These are phyloP conservation scores for Trichoderma cornu-damae DNA, from an alignment of 2,329 filamentous ascomycete species.

Conservation along the genomic window DNA sequence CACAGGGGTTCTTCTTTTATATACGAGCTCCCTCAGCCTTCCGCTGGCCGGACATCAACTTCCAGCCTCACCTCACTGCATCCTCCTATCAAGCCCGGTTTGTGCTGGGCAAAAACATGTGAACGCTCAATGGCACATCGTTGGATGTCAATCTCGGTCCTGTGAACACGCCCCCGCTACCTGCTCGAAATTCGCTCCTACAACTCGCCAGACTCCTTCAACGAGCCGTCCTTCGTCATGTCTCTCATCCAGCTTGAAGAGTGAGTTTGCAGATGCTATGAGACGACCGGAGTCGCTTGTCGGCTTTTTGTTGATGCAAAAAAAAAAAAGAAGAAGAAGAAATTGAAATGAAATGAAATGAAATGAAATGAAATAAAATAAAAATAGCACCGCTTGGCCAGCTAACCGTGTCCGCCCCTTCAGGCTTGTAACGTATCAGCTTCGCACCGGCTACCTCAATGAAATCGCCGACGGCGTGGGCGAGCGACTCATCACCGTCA, in stretches of 20 bases:
- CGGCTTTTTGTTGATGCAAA: neutral
- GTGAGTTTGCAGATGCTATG: slow-evolving; percentile 24
- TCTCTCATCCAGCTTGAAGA: slow-evolving; percentile 39
- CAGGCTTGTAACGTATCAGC: slow-evolving; percentile 76
- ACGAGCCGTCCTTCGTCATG: slow-evolving; percentile 26
- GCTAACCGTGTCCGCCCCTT: slow-evolving; percentile 21
- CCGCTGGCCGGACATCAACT: neutral
- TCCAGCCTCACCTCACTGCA: neutral
- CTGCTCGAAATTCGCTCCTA: neutral
- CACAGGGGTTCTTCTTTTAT: slow-evolving; percentile 7
- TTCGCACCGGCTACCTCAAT: slow-evolving; percentile 73
- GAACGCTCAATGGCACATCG: slow-evolving; percentile 9
- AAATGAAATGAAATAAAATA: no score
- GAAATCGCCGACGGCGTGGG: slow-evolving; percentile 79
- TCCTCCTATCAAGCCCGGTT: neutral
- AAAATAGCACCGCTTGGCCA: neutral
- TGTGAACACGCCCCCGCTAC: neutral
- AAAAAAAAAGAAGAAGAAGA: no score
- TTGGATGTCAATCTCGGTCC: slow-evolving; percentile 17
- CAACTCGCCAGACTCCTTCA: neutral
- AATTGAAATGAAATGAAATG: no score
- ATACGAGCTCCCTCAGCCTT: neutral
- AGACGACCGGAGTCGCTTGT: neutral
- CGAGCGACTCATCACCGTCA: slow-evolving; percentile 76
- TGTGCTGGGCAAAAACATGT: slow-evolving; percentile 17